phyloP scores from a whole-genome alignment of 768 basidiomycete genomes.

The Russula ochroleuca region DNA sequence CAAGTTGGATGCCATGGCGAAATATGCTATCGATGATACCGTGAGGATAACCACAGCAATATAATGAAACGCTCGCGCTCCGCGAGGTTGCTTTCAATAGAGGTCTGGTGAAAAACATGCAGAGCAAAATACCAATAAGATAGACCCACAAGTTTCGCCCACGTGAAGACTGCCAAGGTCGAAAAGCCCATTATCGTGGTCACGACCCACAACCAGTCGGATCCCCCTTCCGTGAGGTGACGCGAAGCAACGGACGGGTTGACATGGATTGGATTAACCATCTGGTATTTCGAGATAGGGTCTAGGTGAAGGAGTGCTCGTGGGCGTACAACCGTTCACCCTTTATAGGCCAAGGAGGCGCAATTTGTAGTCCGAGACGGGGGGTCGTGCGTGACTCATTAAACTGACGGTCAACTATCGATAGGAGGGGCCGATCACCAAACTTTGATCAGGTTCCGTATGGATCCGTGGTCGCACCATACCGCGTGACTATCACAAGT shows the following conservation, averaged over 20 bases:
- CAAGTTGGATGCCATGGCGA: conserved; percentile 55
- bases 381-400: background rate
- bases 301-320: background rate
- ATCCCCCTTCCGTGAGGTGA: conserved; percentile 44
- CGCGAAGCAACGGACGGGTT: conserved; percentile 38
- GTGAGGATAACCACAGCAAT: conserved; percentile 45
- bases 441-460: background rate
- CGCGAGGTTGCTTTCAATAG: conserved; percentile 35
- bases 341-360: background rate
- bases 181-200: conserved; percentile 47
- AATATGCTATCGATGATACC: conserved; percentile 47
- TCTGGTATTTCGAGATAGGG: background rate
- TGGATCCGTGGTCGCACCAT: background rate
- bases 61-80: conserved; percentile 49
- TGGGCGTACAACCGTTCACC: background rate
- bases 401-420: background rate
- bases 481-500: background rate
- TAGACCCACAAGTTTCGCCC: conserved; percentile 37
- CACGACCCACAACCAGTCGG: conserved; percentile 55
- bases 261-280: conserved; percentile 30
- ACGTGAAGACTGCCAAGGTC: conserved; percentile 39
- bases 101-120: background rate
- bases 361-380: background rate
- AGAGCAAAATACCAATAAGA: background rate
- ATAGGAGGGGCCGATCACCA: background rate